Evolutionary conservation across 2,329 filamentous ascomycete species (phyloP), one percentile per base, ranked within the genome.

Genomic region (Cercospora sesami): DNA sequence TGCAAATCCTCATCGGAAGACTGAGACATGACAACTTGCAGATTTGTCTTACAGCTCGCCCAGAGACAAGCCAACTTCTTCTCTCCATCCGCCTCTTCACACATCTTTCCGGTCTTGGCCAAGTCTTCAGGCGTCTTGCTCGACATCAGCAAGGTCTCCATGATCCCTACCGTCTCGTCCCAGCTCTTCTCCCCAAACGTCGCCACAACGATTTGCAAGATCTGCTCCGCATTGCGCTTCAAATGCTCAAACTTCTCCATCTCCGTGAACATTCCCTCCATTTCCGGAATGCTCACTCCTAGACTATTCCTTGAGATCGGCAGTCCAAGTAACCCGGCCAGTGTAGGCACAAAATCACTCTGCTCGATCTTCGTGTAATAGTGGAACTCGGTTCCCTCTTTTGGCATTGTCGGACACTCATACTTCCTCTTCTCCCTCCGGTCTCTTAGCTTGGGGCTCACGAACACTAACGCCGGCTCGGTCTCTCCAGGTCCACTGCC

Each of bases 401-500:
- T 83, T 6, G 87, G 86, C 12, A 83, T 79, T 3, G 86, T 81
- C 0, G 94, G 93, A 45, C 75, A 75, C 48, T 74, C 70, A 63
- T 76, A 76, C 66, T n/a, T 45, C 64, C 68, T 73, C 12, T 23
- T 30, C 60, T 48, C 30, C 23, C 26, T 45, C 16, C 16, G 9
- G 1, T 36, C 62, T 31, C 33, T 64, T 42, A 77, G 67, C 65
- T 74, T 74, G 6, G 75, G 75, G 60, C 75, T 76, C 21, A 72
- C 75, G 53, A 99, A 98, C 21, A 97, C 86, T 9, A 99, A 82
- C 16, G 95, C 95, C 0, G 95, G 91, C 0, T 94, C 97, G 1
- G 95, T 98, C 82, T 99, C 95, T 53, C 95, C 94, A 1, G 93
- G 87, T 0, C 94, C 94, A 9, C 94, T 97, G 45, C 94, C 95